Conservation (phyloP, 352 stramenopile genomes). For the Thraustochytrium striatum region DNA sequence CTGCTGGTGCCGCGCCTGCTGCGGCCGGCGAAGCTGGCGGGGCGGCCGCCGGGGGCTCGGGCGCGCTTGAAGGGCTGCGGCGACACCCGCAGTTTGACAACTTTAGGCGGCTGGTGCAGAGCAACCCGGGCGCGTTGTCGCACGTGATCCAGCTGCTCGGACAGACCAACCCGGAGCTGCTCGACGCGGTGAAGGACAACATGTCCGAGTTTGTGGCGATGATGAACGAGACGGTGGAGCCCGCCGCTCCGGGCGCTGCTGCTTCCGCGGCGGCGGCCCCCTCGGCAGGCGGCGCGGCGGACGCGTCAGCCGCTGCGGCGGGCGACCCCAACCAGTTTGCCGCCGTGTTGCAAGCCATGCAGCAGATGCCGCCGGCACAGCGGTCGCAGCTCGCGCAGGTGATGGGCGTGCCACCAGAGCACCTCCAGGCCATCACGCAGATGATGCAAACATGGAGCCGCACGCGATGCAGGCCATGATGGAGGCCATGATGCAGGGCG, state of each 20-base stretch:
- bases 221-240: conserved; percentile 68
- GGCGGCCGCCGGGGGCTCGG: conserved; percentile 47
- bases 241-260: not conserved
- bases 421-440: conserved; percentile 61
- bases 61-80: conserved; percentile 68
- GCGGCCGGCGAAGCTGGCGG: not conserved
- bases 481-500: not conserved
- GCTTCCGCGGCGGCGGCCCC: not conserved
- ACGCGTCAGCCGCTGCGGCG: not conserved
- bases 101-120: conserved; percentile 72
- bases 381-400: conserved; percentile 5
- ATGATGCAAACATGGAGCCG: conserved; percentile 74
- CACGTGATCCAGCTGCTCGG: conserved; percentile 76
- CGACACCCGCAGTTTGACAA: conserved; percentile 76
- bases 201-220: conserved; percentile 76
- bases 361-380: conserved; percentile 57
- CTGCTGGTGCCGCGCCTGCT: conserved; percentile 51
- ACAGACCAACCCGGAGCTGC: conserved; percentile 66
- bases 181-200: conserved; percentile 76
- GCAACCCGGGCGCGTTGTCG: conserved; percentile 70
- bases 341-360: conserved; percentile 12
- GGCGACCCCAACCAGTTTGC: conserved; percentile 4
- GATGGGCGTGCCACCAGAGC: conserved; percentile 64
- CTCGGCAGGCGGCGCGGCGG: not conserved
- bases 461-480: conserved; percentile 35